Base-by-base conservation (phyloP, 805 yeast species). In the Kazachstania viticola region DNA sequence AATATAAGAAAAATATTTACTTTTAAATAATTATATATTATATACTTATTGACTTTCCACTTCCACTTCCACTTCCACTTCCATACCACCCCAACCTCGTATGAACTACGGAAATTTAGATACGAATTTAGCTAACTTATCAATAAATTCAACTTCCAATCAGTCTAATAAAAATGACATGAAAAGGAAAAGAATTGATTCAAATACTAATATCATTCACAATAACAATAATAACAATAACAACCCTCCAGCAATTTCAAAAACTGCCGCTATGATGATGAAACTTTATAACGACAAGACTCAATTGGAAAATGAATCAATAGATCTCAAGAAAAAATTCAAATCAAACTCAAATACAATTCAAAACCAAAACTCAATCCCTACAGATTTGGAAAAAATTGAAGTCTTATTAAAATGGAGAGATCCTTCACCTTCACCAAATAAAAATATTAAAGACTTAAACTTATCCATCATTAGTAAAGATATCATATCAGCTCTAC, bases 381-480 rank as follows among this genome's bases (percentile, higher is more conserved):
- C 16, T 8, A 26, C 35, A 9, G 38, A 36, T 23, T 24, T 31
- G 5, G 30, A 34, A 22, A 37, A 34, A 12, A 47, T 46, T 3
- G 43, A 44, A 22, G 54, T 46, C 11, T 32, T 51, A 4, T 28
- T 51, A 16, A 51, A 42, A 35, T 53, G 56, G 54, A 45, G 47
- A 30, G 52, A 50, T 30, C 34, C 23, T n/a, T 27, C 40, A 8
- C 34, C 35, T 13, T n/a, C n/a, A n/a, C n/a, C n/a, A n/a, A n/a
- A n/a, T n/a, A n/a, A n/a, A n/a, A 35, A 40, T 26, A 40, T 40
- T n/a, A 31, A 41, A 14, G 30, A 37, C 9, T 36, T 40, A 13
- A 44, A 35, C 22, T 38, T 51, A 15, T 35, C 45, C 9, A 40
- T 52, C 17, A 34, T 48, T 7, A 49, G 55, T 36, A 39, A 44